A percentile compares a stretch with the other conserved stretches of the same genome.
These are phyloP conservation scores for Cystobasidium sp. DNA, from an alignment of 1,284 basidiomycete species.

Conservation along the genomic window DNA sequence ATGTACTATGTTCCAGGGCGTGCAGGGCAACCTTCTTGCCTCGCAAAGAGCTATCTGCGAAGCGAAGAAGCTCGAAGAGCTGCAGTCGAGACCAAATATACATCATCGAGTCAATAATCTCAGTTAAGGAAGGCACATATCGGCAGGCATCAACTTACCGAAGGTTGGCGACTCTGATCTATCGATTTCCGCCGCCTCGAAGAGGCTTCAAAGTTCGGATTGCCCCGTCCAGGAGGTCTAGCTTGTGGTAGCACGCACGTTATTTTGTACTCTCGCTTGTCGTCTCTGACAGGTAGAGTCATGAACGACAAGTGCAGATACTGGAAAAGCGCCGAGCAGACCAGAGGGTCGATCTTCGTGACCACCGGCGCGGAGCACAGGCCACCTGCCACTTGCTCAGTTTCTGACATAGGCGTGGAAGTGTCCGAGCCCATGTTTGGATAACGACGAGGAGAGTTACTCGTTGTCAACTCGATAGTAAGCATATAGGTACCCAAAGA, in stretches of 20 bases:
- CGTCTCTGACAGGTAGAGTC: slow-evolving; percentile 17
- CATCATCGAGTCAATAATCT: slow-evolving; percentile 61
- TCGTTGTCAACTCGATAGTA: slow-evolving; percentile 33
- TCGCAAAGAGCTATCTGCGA: slow-evolving; percentile 73
- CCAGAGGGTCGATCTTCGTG: neutral
- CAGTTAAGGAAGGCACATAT: slow-evolving; percentile 53
- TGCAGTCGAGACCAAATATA: slow-evolving; percentile 53
- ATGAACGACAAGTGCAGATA: slow-evolving; percentile 34
- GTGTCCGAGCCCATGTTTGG: neutral
- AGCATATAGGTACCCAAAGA: slow-evolving; percentile 33
- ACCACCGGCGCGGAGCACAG: neutral
- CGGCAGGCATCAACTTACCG: slow-evolving; percentile 23
- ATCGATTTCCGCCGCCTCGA: slow-evolving; percentile 17
- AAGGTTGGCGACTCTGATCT: slow-evolving; percentile 48
- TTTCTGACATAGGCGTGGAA: neutral
- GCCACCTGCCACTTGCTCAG: neutral
- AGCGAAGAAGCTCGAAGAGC: slow-evolving; percentile 68
- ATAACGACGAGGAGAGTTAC: neutral
- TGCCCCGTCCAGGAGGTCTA: slow-evolving; percentile 55
- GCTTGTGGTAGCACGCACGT: slow-evolving; percentile 50
- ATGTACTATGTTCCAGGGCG: slow-evolving; percentile 77
- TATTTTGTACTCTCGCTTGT: slow-evolving; percentile 56
- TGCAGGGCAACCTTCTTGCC: slow-evolving; percentile 80
- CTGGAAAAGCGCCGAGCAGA: slow-evolving; percentile 22
- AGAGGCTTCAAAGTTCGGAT: slow-evolving; percentile 56